Conservation (phyloP, 345 rosid genomes). For the Boechera divaricarpa region DNA sequence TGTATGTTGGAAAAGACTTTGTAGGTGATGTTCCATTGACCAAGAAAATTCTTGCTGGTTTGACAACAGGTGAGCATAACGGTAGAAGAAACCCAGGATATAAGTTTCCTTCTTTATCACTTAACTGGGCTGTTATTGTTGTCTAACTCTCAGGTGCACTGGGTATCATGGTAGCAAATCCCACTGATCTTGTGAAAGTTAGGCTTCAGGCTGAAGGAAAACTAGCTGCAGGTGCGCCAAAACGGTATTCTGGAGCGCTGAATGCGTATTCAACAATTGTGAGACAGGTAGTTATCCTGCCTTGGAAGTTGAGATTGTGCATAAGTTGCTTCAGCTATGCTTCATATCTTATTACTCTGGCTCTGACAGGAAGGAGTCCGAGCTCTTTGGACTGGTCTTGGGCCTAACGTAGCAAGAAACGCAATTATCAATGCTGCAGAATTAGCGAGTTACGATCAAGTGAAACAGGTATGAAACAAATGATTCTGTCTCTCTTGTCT, state of each 20-base stretch:
- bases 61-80: constrained; percentile 83
- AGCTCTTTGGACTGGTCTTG: constrained; percentile 98
- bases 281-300: constrained; percentile 69
- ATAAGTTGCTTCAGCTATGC: neutral
- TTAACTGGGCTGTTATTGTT: neutral
- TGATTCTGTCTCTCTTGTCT: constrained; percentile 18
- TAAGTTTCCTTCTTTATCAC: neutral
- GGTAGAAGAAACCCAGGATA: constrained; percentile 3
- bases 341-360: constrained; percentile 28
- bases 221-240: constrained; percentile 88
- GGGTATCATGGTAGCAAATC: constrained; percentile 85
- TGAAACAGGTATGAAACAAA: constrained; percentile 66
- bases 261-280: constrained; percentile 93
- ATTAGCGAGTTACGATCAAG: constrained; percentile 97
- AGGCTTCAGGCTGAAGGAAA: constrained; percentile 99
- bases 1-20: constrained; percentile 80
- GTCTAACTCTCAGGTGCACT: constrained; percentile 68
- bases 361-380: constrained; percentile 79
- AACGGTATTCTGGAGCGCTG: constrained; percentile 91
- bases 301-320: constrained; percentile 27
- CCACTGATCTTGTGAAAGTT: constrained; percentile 99
- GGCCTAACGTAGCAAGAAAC: constrained; percentile 92
- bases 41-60: constrained; percentile 97
- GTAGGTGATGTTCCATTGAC: constrained; percentile 94
- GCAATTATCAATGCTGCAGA: constrained; percentile 99